Conservation (phyloP, 176 grass and related monocot genomes). For the Musa beccarii region DNA sequence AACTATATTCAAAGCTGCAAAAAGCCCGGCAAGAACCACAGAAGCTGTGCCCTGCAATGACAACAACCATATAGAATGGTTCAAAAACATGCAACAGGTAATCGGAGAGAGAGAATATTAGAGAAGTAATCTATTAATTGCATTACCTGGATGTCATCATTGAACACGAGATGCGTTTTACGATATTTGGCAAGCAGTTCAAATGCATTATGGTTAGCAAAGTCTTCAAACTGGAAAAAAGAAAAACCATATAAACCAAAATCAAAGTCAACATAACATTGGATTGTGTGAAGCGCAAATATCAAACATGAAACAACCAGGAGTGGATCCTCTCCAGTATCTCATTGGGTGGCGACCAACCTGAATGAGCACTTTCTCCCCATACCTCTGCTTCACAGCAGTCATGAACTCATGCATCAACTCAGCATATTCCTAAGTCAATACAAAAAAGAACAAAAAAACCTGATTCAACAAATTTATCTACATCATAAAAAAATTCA, state of each 20-base stretch:
- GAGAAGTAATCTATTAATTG: slow-evolving; percentile 10
- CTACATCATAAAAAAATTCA: neutral
- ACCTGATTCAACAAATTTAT: slow-evolving; percentile 7
- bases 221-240: slow-evolving; percentile 75
- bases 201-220: slow-evolving; percentile 97
- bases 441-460: slow-evolving; percentile 1
- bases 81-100: neutral
- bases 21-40: slow-evolving; percentile 82
- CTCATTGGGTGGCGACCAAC: slow-evolving; percentile 21
- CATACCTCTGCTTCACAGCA: slow-evolving; percentile 90
- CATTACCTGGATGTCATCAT: slow-evolving; percentile 92
- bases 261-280: neutral
- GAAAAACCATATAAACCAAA: slow-evolving; percentile 5
- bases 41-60: slow-evolving; percentile 71
- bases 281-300: neutral
- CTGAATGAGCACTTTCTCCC: slow-evolving; percentile 89
- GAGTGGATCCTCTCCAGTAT: neutral
- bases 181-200: slow-evolving; percentile 77
- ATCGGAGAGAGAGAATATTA: neutral
- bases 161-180: slow-evolving; percentile 88
- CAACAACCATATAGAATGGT: slow-evolving; percentile 5
- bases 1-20: slow-evolving; percentile 65
- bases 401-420: slow-evolving; percentile 80
- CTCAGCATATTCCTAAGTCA: slow-evolving; percentile 70
- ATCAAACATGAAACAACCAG: neutral